Percentiles rank a stretch among this genome's conserved stretches.
Conservation (phyloP, 495 filamentous ascomycete genomes). For the Talaromyces adpressus region DNA sequence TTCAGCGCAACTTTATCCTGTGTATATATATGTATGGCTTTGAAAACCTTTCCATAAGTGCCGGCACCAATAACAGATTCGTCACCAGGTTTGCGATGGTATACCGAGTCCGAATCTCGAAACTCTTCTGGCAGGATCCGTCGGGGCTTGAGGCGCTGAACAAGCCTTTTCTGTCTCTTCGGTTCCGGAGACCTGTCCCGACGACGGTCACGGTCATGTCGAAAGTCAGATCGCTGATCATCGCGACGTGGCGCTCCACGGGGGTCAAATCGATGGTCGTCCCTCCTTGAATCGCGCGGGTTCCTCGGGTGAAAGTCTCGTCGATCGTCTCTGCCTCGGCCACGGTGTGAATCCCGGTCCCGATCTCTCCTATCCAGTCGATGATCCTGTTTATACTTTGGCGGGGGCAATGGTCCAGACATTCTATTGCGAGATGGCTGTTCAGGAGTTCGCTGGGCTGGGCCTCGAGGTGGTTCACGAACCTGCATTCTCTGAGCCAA, state of each 20-base stretch:
- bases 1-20: constrained; percentile 87
- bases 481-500: constrained; percentile 61
- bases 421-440: constrained; percentile 30
- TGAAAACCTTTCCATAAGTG: constrained; percentile 97
- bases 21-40: constrained; percentile 92
- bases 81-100: constrained; percentile 86
- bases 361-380: constrained; percentile 35
- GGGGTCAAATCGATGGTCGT: constrained; percentile 32
- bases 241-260: constrained; percentile 31
- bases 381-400: constrained; percentile 36
- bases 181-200: constrained; percentile 31
- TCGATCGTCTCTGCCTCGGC: constrained; percentile 32
- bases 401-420: constrained; percentile 26
- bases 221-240: constrained; percentile 27
- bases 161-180: constrained; percentile 59
- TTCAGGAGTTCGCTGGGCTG: constrained; percentile 30
- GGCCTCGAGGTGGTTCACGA: constrained; percentile 38
- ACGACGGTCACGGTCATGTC: constrained; percentile 39
- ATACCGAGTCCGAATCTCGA: constrained; percentile 74
- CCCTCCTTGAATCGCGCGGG: constrained; percentile 37
- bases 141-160: constrained; percentile 63
- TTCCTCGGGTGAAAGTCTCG: constrained; percentile 40
- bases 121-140: constrained; percentile 66
- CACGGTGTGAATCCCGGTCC: constrained; percentile 28
- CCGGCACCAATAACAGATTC: constrained; percentile 91